Base-by-base conservation (phyloP, 1,284 basidiomycete genomes). In the Irpex lacteus region DNA sequence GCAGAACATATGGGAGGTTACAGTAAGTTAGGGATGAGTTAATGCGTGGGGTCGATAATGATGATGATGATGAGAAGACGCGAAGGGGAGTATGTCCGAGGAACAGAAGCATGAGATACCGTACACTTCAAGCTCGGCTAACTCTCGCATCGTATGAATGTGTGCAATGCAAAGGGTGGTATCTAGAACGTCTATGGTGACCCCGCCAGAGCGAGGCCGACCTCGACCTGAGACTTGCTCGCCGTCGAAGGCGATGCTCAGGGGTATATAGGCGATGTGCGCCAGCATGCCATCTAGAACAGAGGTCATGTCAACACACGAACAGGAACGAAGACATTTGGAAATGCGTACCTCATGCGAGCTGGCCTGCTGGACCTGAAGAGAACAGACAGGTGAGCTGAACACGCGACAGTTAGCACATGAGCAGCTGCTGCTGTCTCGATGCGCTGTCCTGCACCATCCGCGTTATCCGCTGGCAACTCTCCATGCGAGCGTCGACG, bases 401-500 rank as follows among this genome's bases (percentile, higher is more conserved):
- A 52, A 21, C 18, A 18, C 5, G 50, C n/a, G 7, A 21, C 50
- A 19, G 7, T 52, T 21, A 52, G 50, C 50, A 52, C 50, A 52
- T 52, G 54, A 56, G 54, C 13, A 56, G 54, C 26, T 34, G 21
- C 54, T 32, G 54, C 70, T 76, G 54, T 21, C 54, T 56, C 54
- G 37, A 47, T 18, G 57, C 36, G 59, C 62, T 63, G 73, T 83
- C 81, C 68, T 81, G 80, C n/a, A 90, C 82, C 67, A 91, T 78
- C 55, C 80, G 80, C 66, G 84, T 83, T 59, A 89, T 78, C 44
- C 88, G 79, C 67, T 87, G 80, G 73, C 89, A 91, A 71, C 87
- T 89, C 73, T 91, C 88, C 82, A 91, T 85, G 60, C 90, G 82
- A 5, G 85, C 80, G 69, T 90, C 87, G 79, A 90, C 84, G 77